A percentile compares a stretch with the other conserved stretches of the same genome.
Conservation (phyloP, 2,329 filamentous ascomycete genomes). For the Fusarium mangiferae region DNA sequence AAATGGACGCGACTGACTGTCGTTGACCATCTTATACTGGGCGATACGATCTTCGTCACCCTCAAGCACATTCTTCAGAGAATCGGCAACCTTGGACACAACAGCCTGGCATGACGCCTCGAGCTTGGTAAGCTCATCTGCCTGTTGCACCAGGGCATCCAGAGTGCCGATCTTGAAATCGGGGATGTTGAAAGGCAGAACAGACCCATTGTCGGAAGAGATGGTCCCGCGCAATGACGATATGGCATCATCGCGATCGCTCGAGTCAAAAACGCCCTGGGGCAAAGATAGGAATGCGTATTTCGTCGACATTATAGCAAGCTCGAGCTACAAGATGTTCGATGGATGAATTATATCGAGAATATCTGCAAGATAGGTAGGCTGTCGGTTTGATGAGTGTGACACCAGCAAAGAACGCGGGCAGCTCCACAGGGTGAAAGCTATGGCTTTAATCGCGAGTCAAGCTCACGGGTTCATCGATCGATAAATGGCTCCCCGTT, state of each 20-base stretch:
- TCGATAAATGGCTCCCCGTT: constrained; percentile 3
- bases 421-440: constrained; percentile 22
- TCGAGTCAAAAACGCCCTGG: constrained; percentile 83
- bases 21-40: constrained; percentile 92
- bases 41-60: constrained; percentile 84
- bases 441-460: neutral
- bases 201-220: constrained; percentile 77
- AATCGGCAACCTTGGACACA: constrained; percentile 88
- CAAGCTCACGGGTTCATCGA: constrained; percentile 17
- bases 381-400: constrained; percentile 23
- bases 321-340: neutral
- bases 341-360: constrained; percentile 11
- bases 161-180: constrained; percentile 98
- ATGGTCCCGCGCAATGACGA: constrained; percentile 78
- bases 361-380: constrained; percentile 5
- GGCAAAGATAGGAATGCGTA: constrained; percentile 94
- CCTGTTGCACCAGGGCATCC: constrained; percentile 94
- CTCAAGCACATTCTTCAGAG: constrained; percentile 82
- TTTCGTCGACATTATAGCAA: constrained; percentile 61
- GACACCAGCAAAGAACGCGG: constrained; percentile 12
- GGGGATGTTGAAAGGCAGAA: constrained; percentile 83
- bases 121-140: constrained; percentile 92
- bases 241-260: constrained; percentile 83
- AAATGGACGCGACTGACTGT: constrained; percentile 70
- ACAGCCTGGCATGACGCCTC: constrained; percentile 82